Evolutionary conservation across 495 filamentous ascomycete species (phyloP).

Genomic region (Chaetomidium leptoderma): DNA sequence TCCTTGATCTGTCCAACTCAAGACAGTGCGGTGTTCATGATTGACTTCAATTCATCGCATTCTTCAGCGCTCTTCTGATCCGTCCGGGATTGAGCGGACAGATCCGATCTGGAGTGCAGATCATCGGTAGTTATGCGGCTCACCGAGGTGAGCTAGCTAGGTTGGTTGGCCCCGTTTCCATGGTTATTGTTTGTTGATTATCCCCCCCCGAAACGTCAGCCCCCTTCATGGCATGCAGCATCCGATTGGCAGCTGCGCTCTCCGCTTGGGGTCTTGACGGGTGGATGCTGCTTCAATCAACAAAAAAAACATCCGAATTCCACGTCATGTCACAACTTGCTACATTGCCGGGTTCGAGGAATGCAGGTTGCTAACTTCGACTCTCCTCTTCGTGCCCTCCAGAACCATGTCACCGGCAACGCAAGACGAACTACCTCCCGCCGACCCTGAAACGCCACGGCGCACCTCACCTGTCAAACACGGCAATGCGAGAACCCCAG

Average conservation of each 20-base stretch:
- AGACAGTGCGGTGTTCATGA: conserved; percentile 10
- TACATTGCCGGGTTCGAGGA: conserved; percentile 5
- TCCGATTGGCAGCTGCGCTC: conserved; percentile 12
- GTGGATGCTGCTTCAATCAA: conserved; percentile 14
- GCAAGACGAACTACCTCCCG: conserved; percentile 22
- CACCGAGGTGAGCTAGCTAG: conserved; percentile 22
- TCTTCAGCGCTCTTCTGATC: background rate
- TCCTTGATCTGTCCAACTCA: background rate
- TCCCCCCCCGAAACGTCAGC: conserved; percentile 13
- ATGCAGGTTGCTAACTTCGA: conserved; percentile 23
- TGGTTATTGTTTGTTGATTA: conserved; percentile 28
- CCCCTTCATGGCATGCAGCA: conserved; percentile 8
- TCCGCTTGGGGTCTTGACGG: background rate
- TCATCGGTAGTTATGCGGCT: conserved; percentile 16
- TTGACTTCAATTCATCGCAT: background rate
- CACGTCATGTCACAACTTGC: conserved; percentile 15
- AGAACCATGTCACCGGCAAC: conserved; percentile 32
- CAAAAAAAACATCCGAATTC: background rate
- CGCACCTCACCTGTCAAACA: conserved; percentile 23
- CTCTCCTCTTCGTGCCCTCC: background rate
- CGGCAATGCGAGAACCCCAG: conserved; percentile 27
- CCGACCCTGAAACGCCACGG: conserved; percentile 21
- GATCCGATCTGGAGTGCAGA: conserved; percentile 12
- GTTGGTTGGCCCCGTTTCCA: conserved; percentile 15
- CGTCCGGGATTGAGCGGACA: background rate